Conservation (phyloP, 2,329 filamentous ascomycete species). For the Harringtonia lauricola region DNA sequence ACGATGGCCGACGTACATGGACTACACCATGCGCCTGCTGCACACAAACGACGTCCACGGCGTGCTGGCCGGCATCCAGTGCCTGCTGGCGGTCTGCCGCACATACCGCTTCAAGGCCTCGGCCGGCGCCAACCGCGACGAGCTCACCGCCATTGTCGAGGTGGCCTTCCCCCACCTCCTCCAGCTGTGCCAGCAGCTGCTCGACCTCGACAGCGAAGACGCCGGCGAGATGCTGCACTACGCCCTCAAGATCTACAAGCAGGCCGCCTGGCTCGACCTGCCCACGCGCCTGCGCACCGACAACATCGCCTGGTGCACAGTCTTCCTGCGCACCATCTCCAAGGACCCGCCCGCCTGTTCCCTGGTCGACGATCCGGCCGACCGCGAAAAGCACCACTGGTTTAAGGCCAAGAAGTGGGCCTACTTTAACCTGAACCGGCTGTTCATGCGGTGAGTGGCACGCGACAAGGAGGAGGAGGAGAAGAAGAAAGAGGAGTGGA, state of each 20-base stretch:
- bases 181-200: slow-evolving; percentile 75
- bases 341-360: slow-evolving; percentile 73
- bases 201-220: slow-evolving; percentile 85
- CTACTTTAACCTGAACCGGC: slow-evolving; percentile 91
- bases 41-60: slow-evolving; percentile 77
- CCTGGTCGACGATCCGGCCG: slow-evolving; percentile 67
- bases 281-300: slow-evolving; percentile 63
- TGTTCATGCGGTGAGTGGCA: slow-evolving; percentile 71
- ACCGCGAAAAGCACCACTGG: slow-evolving; percentile 92
- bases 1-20: slow-evolving; percentile 89
- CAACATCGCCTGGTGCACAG: slow-evolving; percentile 91
- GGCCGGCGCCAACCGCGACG: slow-evolving; percentile 63
- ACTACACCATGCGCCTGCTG: slow-evolving; percentile 81
- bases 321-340: slow-evolving; percentile 83
- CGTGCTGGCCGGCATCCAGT: slow-evolving; percentile 88
- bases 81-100: slow-evolving; percentile 85
- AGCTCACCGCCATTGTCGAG: slow-evolving; percentile 92
- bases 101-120: slow-evolving; percentile 87
- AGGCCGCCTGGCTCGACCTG: slow-evolving; percentile 93
- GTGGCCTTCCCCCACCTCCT: slow-evolving; percentile 82
- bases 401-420: slow-evolving; percentile 99
- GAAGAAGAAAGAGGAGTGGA: no score
- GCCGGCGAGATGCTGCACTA: slow-evolving; percentile 94
- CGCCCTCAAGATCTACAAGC: slow-evolving; percentile 94
- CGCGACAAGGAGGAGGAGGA: no score